phyloP scores from a whole-genome alignment of 1,284 basidiomycete species.

The Ceratobasidium sp. region DNA sequence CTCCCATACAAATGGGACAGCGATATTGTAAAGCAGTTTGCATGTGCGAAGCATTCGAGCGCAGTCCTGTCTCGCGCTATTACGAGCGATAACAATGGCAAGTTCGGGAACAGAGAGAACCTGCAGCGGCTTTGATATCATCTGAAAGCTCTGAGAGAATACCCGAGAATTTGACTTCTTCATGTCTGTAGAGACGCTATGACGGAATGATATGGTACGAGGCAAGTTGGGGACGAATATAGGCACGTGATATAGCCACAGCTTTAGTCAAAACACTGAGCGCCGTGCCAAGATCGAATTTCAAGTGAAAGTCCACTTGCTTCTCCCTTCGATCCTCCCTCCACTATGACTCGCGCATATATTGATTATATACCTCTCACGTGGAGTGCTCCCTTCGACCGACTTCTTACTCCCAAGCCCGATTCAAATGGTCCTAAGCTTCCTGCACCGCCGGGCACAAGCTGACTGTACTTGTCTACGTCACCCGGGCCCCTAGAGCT shows the following conservation, averaged over 20 bases:
- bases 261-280: no score
- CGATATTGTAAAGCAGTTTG: not conserved
- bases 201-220: no score
- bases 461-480: constrained; percentile 29
- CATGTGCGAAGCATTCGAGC: not conserved
- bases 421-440: constrained; percentile 26
- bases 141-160: not conserved
- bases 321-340: not conserved
- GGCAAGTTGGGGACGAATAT: no score
- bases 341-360: constrained; percentile 41
- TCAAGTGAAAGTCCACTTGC: no score
- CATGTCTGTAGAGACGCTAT: no score
- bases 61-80: not conserved
- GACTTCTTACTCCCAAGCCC: constrained; percentile 9
- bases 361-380: not conserved
- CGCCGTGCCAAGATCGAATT: not conserved
- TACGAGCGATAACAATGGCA: not conserved
- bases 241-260: no score
- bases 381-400: constrained; percentile 19
- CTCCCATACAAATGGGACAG: not conserved
- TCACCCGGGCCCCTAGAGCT: constrained; percentile 23
- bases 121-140: not conserved
- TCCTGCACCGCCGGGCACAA: not conserved
- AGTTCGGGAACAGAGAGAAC: not conserved
- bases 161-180: no score